Evolutionary conservation across 139 green algal genomes (phyloP), one percentile per base, ranked within the genome.

Genomic region (Haematococcus sp.): DNA sequence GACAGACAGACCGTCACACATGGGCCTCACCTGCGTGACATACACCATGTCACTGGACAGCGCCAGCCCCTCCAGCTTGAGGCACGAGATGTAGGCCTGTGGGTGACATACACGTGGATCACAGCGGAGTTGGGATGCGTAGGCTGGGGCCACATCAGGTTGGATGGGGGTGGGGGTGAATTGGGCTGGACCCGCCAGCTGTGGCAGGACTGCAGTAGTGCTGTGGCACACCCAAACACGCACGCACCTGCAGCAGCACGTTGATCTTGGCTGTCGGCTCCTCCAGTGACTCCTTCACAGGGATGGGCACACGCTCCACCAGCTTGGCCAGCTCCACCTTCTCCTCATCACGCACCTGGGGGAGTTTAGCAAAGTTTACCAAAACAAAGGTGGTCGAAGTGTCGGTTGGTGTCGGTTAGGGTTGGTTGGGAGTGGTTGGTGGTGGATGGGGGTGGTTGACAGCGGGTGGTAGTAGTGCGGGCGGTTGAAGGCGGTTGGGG

Each of bases 241-340:
- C 49, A 60, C 71, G 1, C 61, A 91, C 88, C 87, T 94, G 91
- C 79, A 98, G 79, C 68, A 98, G 87, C 73, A 97, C 91, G 80
- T 98, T 98, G 86, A 98, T 94, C 83, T 99, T 99, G 73, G 95
- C 96, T 1, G 86, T 91, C 0, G 95, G 95, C 78, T 99, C 95
- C 58, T 99, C 95, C 68, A 99, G 85, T 58, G 43, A 76, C 83
- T 99, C 95, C 87, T 99, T 99, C 27, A 99, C 90, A 25, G 95
- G 95, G 58, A 99, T 97, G 71, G 95, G 95, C 71, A 99, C 95
- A 1, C 95, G 83, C 73, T 99, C 96, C 61, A 98, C 87, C 76
- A 99, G 87, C 87, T 98, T 98, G 58, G 91, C 95, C 71, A 99
- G 87, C 89, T 99, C 95, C 71, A 98, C 68, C 89, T 99, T 99